Evolutionary conservation across 2,329 filamentous ascomycete species (phyloP), one percentile per base, ranked within the genome.

Genomic region (Epichloe bromicola): DNA sequence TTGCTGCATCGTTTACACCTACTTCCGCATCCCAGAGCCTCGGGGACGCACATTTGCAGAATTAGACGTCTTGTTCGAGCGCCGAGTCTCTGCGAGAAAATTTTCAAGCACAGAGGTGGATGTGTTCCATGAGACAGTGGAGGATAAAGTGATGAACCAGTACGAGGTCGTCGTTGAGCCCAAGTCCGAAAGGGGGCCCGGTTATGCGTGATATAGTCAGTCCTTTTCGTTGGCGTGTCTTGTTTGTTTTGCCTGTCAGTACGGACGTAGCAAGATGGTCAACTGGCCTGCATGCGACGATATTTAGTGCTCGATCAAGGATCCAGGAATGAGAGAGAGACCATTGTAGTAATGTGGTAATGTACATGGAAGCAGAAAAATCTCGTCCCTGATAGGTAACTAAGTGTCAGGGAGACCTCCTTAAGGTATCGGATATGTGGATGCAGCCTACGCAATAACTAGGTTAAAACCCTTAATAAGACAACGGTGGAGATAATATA

Each of bases 51-150:
- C 86, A 0, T 95, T 91, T 61, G 89, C 88, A 6, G 89, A 95
- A 67, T 71, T 95, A 51, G 88, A 95, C 64, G 61, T 94, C 46
- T 73, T 95, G 46, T 95, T 95, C 60, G 86, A 95, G 69, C 75
- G 79, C 54, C 72, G 76, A 1, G 70, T 91, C 20, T 75, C 76
- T 56, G 86, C 87, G 6, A 74, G 88, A 59, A 84, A 88, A 60
- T 94, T 93, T 63, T 76, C 80, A 8, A 62, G 63, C 23, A 79
- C 78, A 2, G 60, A 75, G 53, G 76, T 80, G 8, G 71, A 81
- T 52, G 78, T 78, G 11, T 80, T 80, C 54, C 69, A 70, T 42
- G 74, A 76, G 59, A 63, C 65, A 10, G 65, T 80, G n/a, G 69
- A 74, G 49, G 68, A 66, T 30, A 67, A 68, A 26, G 65, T 76